Evolutionary conservation across 768 basidiomycete species (phyloP).

Genomic region (Pleurotus eryngii): DNA sequence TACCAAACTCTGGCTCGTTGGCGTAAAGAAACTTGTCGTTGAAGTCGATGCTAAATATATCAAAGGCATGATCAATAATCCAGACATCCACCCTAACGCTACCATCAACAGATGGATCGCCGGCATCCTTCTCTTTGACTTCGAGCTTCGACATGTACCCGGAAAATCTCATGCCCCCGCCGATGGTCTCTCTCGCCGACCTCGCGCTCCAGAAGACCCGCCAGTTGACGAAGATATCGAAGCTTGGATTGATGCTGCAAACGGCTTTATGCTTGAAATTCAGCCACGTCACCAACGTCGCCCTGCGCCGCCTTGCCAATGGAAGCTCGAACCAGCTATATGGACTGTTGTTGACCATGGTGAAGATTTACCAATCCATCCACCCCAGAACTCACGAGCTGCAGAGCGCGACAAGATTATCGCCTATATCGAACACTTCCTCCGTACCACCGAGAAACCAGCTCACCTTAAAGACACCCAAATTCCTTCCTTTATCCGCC

Average conservation of each 20-base stretch:
- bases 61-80: slow-evolving; percentile 29
- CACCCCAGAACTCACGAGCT: neutral
- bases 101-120: slow-evolving; percentile 9
- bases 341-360: neutral
- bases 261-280: slow-evolving; percentile 3
- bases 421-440: neutral
- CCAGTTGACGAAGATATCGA: neutral
- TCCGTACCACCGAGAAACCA: neutral
- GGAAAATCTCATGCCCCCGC: slow-evolving; percentile 1
- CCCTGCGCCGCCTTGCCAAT: neutral
- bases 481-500: neutral
- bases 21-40: slow-evolving; percentile 19
- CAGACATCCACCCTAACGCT: slow-evolving; percentile 27
- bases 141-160: neutral
- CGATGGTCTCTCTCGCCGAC: slow-evolving; percentile 4
- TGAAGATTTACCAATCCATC: neutral
- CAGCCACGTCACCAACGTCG: neutral
- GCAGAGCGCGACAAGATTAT: neutral
- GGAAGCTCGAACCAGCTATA: neutral
- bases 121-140: slow-evolving; percentile 1
- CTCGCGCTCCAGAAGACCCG: neutral
- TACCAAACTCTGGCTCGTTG: slow-evolving; percentile 18
- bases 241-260: neutral
- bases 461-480: neutral
- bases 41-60: slow-evolving; percentile 32